These are phyloP conservation scores for Entomophthora muscae DNA, from an alignment of 371 early-diverging fungal species.

Conservation along the genomic window DNA sequence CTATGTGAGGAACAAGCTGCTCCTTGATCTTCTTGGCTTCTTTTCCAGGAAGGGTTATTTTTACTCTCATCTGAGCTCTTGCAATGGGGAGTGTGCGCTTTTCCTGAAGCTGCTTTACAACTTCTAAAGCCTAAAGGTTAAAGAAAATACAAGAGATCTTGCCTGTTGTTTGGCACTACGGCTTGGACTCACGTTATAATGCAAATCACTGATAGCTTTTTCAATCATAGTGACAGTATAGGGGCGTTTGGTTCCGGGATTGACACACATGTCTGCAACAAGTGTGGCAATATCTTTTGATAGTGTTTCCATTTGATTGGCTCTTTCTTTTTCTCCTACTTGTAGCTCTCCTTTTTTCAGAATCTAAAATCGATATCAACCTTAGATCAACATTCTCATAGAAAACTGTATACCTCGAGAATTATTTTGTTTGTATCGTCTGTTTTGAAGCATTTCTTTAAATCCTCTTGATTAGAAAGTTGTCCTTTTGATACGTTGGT, in stretches of 20 bases:
- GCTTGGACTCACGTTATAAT: constrained; percentile 74
- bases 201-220: constrained; percentile 85
- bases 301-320: constrained; percentile 57
- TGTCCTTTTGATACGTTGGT: constrained; percentile 93
- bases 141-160: not conserved
- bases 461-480: constrained; percentile 73
- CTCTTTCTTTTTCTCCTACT: constrained; percentile 88
- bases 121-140: constrained; percentile 26
- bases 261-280: constrained; percentile 84
- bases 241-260: constrained; percentile 85
- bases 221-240: constrained; percentile 95
- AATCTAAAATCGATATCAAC: constrained; percentile 29
- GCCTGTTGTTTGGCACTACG: constrained; percentile 60
- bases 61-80: constrained; percentile 81
- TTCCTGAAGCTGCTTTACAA: constrained; percentile 79
- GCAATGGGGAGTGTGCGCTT: constrained; percentile 76
- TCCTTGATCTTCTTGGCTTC: constrained; percentile 77
- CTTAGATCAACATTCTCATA: not conserved
- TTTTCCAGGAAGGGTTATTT: constrained; percentile 56
- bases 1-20: constrained; percentile 43
- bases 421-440: constrained; percentile 67
- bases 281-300: constrained; percentile 82
- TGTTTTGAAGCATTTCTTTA: constrained; percentile 74
- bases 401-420: constrained; percentile 34
- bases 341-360: constrained; percentile 90